Evolutionary conservation across 371 early-diverging fungal genomes (phyloP), one percentile per base, ranked within the genome.

Genomic region (Mortierella sp.): DNA sequence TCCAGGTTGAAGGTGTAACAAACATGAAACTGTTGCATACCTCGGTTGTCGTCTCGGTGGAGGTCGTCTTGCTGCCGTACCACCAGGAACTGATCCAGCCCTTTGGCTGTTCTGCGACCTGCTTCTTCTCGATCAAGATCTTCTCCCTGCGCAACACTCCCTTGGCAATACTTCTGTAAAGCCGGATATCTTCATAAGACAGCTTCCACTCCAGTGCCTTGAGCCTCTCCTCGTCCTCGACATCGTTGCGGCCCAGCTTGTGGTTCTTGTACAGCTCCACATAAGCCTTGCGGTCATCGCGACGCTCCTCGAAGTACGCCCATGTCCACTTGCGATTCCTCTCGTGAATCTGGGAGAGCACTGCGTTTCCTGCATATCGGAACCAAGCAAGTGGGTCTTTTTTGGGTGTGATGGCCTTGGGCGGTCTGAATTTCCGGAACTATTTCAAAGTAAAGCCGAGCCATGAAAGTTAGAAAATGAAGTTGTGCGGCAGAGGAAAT

Each of bases 391-490:
- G 70, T 5, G 99, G 97, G 76, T 97, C 89, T 71, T 93, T 87
- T 73, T 88, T 92, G 5, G 98, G 97, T 0, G 94, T 93, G 68
- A 94, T 87, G 2, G 91, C 86, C 7, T 85, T 86, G 9, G 95
- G 92, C 19, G 99, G 99, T 26, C 95, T 92, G 78, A 93, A 92
- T 73, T 93, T 93, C 37, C 95, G 92, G 86, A 97, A 98, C 92
- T 94, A 85, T 61, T 61, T 14, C 9, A 10, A 37, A 19, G 22
- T 34, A 29, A 2, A 22, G 37, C 0, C 8, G 22, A 61, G n/a
- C n/a, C 13, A 37, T 37, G 22, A 22, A 9, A 19, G 34, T 61
- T 34, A 61, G 61, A 19, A 4, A 22, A 73, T 58, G 53, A 22
- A 31, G 10, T 6, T 9, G 63, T 52, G 4, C 5, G 11, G 34